These are phyloP conservation scores for Tricholoma sp. DNA, from an alignment of 768 basidiomycete genomes.

Conservation along the genomic window DNA sequence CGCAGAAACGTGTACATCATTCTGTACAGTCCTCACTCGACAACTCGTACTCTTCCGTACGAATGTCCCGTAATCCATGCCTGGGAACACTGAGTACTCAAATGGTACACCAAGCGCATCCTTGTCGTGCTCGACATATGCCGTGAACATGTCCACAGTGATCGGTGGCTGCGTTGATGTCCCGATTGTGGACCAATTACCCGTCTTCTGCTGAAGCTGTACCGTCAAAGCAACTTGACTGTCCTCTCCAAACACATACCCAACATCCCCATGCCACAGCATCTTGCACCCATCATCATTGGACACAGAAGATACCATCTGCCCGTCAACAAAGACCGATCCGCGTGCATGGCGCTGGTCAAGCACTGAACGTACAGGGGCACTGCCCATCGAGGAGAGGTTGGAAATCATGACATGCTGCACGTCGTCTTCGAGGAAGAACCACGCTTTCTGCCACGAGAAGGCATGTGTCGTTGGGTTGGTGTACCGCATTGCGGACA, in stretches of 20 bases:
- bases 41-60: conserved; percentile 26
- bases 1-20: conserved; percentile 46
- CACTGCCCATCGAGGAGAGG: conserved; percentile 39
- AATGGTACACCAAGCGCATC: conserved; percentile 28
- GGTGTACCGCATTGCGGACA: conserved; percentile 61
- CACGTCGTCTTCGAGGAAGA: conserved; percentile 63
- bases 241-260: conserved; percentile 45
- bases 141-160: conserved; percentile 60
- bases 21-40: conserved; percentile 35
- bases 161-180: conserved; percentile 52
- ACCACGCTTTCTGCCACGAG: conserved; percentile 68
- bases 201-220: conserved; percentile 44
- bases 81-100: conserved; percentile 57
- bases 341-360: conserved; percentile 56
- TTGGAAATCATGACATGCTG: conserved; percentile 59
- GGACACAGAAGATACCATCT: conserved; percentile 23
- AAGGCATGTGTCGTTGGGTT: conserved; percentile 55
- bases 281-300: conserved; percentile 15
- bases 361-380: conserved; percentile 56
- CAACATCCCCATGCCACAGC: conserved; percentile 63
- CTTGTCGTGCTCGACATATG: conserved; percentile 50
- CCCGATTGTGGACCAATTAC: conserved; percentile 60
- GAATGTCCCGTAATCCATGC: conserved; percentile 37
- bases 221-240: conserved; percentile 25
- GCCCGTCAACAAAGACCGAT: conserved; percentile 40